These are phyloP conservation scores for Acer yangbiense DNA, from an alignment of 345 rosid genomes.

Conservation along the genomic window DNA sequence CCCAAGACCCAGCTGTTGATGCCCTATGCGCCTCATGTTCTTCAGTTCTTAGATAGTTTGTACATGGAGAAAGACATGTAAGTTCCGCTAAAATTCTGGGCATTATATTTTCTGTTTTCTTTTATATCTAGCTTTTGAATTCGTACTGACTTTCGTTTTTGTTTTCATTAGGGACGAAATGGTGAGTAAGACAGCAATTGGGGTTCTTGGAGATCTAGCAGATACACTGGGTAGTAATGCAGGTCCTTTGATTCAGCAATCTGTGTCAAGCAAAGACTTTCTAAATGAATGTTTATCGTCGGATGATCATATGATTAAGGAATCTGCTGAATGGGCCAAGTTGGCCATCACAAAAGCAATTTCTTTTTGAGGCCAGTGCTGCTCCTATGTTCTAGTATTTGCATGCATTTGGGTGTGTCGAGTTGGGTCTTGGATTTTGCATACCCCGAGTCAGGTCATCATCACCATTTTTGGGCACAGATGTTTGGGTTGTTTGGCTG, in stretches of 20 bases:
- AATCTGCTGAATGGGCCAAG: constrained; percentile 73
- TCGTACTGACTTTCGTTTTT: neutral
- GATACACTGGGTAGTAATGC: constrained; percentile 59
- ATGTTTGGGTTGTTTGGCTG: constrained; percentile 25
- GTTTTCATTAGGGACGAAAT: constrained; percentile 49
- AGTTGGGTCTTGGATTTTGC: constrained; percentile 41
- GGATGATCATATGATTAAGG: constrained; percentile 59
- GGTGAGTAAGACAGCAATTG: constrained; percentile 56
- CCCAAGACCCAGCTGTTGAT: constrained; percentile 45
- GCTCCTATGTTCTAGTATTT: constrained; percentile 32
- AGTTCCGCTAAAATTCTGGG: neutral
- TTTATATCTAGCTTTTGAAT: neutral
- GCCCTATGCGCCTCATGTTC: constrained; percentile 41
- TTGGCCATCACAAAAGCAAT: constrained; percentile 58
- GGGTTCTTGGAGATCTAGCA: constrained; percentile 63
- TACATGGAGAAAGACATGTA: constrained; percentile 48
- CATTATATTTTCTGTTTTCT: neutral
- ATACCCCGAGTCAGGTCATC: constrained; percentile 49
- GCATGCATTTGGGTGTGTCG: constrained; percentile 63
- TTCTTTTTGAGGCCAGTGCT: constrained; percentile 42
- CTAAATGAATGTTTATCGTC: constrained; percentile 56
- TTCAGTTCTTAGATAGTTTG: constrained; percentile 43
- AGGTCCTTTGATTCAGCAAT: constrained; percentile 58
- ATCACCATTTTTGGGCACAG: constrained; percentile 35
- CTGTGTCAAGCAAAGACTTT: constrained; percentile 55